These are phyloP conservation scores for Xylaria grammica DNA, from an alignment of 495 filamentous ascomycete genomes.

Conservation along the genomic window DNA sequence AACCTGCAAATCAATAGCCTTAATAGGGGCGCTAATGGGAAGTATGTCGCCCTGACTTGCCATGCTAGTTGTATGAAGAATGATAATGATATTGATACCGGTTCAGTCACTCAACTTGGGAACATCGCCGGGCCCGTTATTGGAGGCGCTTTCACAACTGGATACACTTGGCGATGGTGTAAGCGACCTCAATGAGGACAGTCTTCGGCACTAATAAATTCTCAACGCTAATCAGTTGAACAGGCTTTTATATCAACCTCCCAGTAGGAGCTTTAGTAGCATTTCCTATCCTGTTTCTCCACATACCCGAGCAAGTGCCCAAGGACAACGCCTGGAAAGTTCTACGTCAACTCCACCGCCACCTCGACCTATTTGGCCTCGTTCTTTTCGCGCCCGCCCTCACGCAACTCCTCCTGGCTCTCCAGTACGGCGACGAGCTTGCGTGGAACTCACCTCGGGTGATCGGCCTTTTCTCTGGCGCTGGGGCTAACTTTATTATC, in stretches of 20 bases:
- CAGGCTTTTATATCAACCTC: slow-evolving; percentile 60
- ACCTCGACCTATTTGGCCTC: slow-evolving; percentile 54
- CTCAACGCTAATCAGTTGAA: not conserved
- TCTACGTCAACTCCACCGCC: slow-evolving; percentile 10
- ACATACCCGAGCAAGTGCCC: slow-evolving; percentile 42
- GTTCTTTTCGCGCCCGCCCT: slow-evolving; percentile 48
- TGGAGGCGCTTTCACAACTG: slow-evolving; percentile 62
- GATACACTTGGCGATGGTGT: slow-evolving; percentile 55
- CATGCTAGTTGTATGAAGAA: not conserved
- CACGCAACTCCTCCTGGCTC: slow-evolving; percentile 50
- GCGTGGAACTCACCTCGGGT: slow-evolving; percentile 47
- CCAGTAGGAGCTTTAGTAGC: slow-evolving; percentile 35
- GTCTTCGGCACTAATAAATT: not conserved
- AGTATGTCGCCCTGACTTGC: slow-evolving; percentile 4
- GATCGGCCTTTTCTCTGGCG: slow-evolving; percentile 32
- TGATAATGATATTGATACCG: not conserved
- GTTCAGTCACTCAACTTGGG: slow-evolving; percentile 27
- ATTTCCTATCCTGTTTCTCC: slow-evolving; percentile 44
- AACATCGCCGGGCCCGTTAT: slow-evolving; percentile 50
- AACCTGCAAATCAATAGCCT: not conserved
- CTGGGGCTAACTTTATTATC: not conserved
- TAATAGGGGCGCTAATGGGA: slow-evolving; percentile 28
- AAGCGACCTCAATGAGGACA: not conserved
- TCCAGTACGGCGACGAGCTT: slow-evolving; percentile 57
- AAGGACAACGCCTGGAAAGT: slow-evolving; percentile 29